phyloP scores from a whole-genome alignment of 164 flowering plant genomes.

The Chimonanthus praecox region DNA sequence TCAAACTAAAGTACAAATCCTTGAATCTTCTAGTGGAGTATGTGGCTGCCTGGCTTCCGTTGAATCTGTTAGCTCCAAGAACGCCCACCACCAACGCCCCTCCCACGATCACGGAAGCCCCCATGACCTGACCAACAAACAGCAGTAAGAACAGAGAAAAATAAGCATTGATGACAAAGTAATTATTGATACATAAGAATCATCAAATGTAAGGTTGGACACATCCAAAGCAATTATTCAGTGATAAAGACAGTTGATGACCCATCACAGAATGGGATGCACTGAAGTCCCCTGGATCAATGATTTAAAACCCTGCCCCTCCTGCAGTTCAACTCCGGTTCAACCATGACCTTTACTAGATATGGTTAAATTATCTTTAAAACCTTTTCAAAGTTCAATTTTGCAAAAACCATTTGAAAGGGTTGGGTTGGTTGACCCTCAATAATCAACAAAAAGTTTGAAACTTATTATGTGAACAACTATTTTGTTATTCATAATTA shows the following conservation, averaged over 20 bases:
- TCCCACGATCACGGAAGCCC: slow-evolving; percentile 75
- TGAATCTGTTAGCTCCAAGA: slow-evolving; percentile 37
- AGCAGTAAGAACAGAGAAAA: neutral
- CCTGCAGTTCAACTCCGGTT: neutral
- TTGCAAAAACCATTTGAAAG: no score
- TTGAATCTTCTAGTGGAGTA: neutral
- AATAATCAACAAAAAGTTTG: no score
- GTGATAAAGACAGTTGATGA: neutral
- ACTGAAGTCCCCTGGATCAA: neutral
- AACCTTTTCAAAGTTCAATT: no score
- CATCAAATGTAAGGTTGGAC: neutral
- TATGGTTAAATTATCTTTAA: no score
- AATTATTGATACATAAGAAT: neutral
- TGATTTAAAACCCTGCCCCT: neutral
- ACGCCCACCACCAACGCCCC: slow-evolving; percentile 64
- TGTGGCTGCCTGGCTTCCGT: neutral
- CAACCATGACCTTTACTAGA: no score
- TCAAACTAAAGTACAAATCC: slow-evolving; percentile 3
- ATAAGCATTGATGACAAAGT: neutral
- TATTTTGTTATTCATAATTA: no score
- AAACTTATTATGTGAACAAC: no score
- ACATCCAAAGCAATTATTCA: neutral
- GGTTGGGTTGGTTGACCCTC: no score
- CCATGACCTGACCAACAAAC: slow-evolving; percentile 40
- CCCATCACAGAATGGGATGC: neutral